phyloP scores from a whole-genome alignment of 352 stramenopile species.

The Phytophthora cryptogea region DNA sequence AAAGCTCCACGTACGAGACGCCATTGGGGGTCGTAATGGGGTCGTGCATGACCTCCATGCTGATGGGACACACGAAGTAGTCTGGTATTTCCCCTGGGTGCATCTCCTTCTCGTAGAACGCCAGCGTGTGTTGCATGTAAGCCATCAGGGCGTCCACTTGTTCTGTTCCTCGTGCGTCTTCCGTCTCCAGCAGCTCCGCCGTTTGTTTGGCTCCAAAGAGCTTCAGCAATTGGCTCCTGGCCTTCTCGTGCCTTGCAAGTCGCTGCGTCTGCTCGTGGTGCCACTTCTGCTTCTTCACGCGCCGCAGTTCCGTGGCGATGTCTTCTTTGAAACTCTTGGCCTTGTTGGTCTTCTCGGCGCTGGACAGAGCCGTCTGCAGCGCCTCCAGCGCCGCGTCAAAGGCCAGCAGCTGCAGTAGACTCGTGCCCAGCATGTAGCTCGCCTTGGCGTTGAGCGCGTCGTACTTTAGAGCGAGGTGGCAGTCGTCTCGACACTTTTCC shows the following conservation, averaged over 20 bases:
- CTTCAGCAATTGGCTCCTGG: conserved; percentile 43
- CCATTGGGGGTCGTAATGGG: conserved; percentile 80
- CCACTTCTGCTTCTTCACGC: conserved; percentile 74
- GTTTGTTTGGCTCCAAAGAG: conserved; percentile 39
- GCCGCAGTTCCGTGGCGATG: conserved; percentile 59
- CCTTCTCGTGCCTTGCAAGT: conserved; percentile 45
- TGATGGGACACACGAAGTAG: conserved; percentile 82
- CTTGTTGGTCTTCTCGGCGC: conserved; percentile 64
- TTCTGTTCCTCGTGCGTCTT: conserved; percentile 11
- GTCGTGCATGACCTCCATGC: conserved; percentile 85
- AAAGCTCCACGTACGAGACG: conserved; percentile 59
- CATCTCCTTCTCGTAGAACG: conserved; percentile 49
- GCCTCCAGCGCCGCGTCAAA: conserved; percentile 59
- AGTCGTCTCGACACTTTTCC: conserved; percentile 69
- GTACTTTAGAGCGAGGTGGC: conserved; percentile 48
- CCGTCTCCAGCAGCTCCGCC: conserved; percentile 31
- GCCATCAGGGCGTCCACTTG: conserved; percentile 56
- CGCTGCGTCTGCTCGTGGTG: conserved; percentile 44
- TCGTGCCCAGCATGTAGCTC: conserved; percentile 75
- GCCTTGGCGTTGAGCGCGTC: conserved; percentile 78
- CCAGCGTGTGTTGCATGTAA: conserved; percentile 65
- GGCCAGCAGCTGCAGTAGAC: conserved; percentile 47
- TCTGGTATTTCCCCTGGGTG: conserved; percentile 66
- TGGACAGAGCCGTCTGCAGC: conserved; percentile 52
- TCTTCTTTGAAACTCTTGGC: conserved; percentile 58